Conservation (phyloP, 1,139 yeast species). For the Candida sp. region DNA sequence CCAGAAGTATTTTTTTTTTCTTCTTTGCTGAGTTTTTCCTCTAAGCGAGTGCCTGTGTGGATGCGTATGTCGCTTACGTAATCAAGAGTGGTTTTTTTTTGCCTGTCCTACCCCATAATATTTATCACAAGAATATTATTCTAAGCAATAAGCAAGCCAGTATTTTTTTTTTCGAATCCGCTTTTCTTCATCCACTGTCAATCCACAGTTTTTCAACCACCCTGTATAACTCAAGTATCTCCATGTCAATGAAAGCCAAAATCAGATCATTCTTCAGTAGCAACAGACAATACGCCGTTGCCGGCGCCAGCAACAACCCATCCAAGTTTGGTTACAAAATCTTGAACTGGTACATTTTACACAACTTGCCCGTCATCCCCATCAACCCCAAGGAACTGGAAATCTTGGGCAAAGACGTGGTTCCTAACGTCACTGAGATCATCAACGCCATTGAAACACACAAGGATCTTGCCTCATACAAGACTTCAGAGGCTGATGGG, state of each 20-base stretch:
- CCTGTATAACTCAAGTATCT: too few species aligned
- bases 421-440: constrained; percentile 34
- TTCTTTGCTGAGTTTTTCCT: not conserved
- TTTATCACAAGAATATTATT: not conserved
- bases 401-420: constrained; percentile 51
- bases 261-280: constrained; percentile 56
- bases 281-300: constrained; percentile 62
- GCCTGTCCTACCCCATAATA: not conserved
- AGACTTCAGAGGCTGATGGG: constrained; percentile 39
- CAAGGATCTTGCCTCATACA: constrained; percentile 28
- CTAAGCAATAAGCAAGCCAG: not conserved
- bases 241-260: constrained; percentile 46
- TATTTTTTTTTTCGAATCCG: too few species aligned
- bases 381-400: constrained; percentile 59
- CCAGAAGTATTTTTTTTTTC: not conserved
- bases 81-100: not conserved
- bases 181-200: not conserved
- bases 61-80: not conserved
- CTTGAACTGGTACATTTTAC: constrained; percentile 67
- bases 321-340: constrained; percentile 75
- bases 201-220: not conserved
- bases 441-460: constrained; percentile 29
- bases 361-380: constrained; percentile 64
- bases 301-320: constrained; percentile 75
- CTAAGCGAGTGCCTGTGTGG: too few species aligned